A percentile compares a stretch with the other conserved stretches of the same genome.
These are phyloP conservation scores for Leptomonas pyrrhocoris DNA, from an alignment of 208 protist genomes.

Conservation along the genomic window DNA sequence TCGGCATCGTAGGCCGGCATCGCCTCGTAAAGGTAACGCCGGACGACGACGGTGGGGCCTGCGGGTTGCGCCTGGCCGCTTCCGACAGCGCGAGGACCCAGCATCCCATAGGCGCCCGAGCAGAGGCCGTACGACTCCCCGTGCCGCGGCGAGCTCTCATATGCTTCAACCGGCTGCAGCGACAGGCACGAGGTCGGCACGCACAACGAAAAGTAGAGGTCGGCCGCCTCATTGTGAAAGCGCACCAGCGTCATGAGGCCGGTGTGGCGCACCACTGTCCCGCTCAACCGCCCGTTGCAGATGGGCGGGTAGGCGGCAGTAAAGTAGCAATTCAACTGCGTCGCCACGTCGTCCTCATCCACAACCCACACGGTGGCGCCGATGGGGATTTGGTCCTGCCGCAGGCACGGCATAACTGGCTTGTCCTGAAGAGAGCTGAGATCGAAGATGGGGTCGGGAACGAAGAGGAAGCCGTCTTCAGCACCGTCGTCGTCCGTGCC, in stretches of 20 bases:
- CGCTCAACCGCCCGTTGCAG: slow-evolving; percentile 72
- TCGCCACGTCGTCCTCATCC: slow-evolving; percentile 84
- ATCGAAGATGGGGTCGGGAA: slow-evolving; percentile 69
- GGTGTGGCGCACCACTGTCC: slow-evolving; percentile 64
- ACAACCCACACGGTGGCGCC: slow-evolving; percentile 74
- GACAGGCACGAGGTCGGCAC: slow-evolving; percentile 75
- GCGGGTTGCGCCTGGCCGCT: not conserved
- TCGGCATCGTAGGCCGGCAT: slow-evolving; percentile 33
- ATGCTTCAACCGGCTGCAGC: slow-evolving; percentile 53
- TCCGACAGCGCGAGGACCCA: slow-evolving; percentile 39
- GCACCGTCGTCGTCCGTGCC: slow-evolving; percentile 26
- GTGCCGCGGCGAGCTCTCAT: slow-evolving; percentile 39
- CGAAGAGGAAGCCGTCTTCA: slow-evolving; percentile 53
- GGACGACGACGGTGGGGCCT: slow-evolving; percentile 11
- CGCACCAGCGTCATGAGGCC: slow-evolving; percentile 64
- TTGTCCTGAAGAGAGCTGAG: slow-evolving; percentile 39
- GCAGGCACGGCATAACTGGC: slow-evolving; percentile 54
- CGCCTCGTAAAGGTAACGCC: slow-evolving; percentile 28
- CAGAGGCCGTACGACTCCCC: slow-evolving; percentile 30
- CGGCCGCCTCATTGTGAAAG: slow-evolving; percentile 38
- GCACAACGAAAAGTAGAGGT: slow-evolving; percentile 53
- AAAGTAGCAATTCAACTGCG: slow-evolving; percentile 63
- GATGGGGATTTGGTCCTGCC: slow-evolving; percentile 38
- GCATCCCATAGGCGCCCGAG: slow-evolving; percentile 50
- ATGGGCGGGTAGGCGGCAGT: slow-evolving; percentile 57